These are phyloP conservation scores for Vitis hybrid DNA, from an alignment of 177 flowering plant species.

Conservation along the genomic window DNA sequence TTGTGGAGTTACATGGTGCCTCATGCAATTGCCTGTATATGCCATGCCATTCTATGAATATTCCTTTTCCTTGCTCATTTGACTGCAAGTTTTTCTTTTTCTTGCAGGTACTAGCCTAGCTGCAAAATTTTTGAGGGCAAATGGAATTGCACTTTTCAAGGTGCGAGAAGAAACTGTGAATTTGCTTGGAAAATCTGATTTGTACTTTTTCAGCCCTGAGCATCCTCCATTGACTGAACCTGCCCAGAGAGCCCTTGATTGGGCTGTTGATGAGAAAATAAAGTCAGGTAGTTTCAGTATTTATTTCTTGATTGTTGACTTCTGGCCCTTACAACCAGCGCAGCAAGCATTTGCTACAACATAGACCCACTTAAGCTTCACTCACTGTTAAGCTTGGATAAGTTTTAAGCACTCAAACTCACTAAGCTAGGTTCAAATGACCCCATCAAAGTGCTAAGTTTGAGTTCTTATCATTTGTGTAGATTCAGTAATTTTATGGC, in stretches of 20 bases:
- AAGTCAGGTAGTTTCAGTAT: conserved; percentile 59
- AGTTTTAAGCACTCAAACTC: no score
- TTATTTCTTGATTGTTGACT: background rate
- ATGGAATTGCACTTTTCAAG: conserved; percentile 73
- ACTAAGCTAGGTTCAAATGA: no score
- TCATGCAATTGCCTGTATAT: background rate
- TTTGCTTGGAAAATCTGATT: conserved; percentile 69
- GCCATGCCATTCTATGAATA: no score
- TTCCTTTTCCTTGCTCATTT: background rate
- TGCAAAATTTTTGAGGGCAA: conserved; percentile 67
- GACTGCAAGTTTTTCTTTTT: background rate
- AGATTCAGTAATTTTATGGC: no score
- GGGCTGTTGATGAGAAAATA: conserved; percentile 86
- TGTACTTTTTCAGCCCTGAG: conserved; percentile 58
- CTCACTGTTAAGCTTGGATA: no score
- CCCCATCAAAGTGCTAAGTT: no score
- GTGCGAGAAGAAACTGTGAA: conserved; percentile 74
- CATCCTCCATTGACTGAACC: conserved; percentile 82
- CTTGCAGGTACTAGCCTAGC: conserved; percentile 73
- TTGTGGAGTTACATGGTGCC: background rate
- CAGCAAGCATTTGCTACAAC: no score
- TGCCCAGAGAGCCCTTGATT: conserved; percentile 82
- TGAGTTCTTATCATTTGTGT: no score
- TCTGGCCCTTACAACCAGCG: background rate
- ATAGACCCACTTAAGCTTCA: no score